Base-by-base conservation (phyloP, 768 basidiomycete species). In the Auriscalpium vulgare region DNA sequence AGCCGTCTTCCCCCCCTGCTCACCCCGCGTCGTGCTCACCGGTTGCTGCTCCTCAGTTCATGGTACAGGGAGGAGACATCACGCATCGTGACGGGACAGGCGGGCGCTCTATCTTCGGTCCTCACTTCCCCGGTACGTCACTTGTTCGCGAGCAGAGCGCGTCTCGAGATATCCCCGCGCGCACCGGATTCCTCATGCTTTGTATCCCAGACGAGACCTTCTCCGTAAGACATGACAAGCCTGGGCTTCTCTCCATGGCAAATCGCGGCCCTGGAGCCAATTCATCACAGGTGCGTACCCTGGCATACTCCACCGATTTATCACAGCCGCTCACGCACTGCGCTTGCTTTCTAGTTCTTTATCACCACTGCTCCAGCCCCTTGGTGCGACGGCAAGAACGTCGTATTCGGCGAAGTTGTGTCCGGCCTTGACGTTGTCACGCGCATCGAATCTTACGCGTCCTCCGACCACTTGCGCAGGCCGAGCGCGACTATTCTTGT, bases 41-140 rank as follows among this genome's bases (percentile, higher is more conserved):
- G 35, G 46, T 34, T 0, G 19, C 11, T 13, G 36, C 10, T 29
- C 8, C 37, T 2, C 57, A 73, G 80, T 90, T 88, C 73, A 92
- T 92, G 90, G 69, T 88, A 47, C 91, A 92, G 68, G 91, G 89
- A 23, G 91, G 91, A 23, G 91, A 94, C 71, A 91, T 92, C 70
- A 90, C 88, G 10, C 75, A 80, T 59, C 81, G 59, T 49, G 61
- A 91, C 59, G 88, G 88, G 13, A 91, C 87, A 0, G 88, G 91
- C 37, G 88, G 88, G n/a, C 78, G 84, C 68, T 91, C 88, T 13
- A 91, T 92, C 67, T 95, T 91, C 62, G 92, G 91, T 37, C 77
- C 80, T 56, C 85, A 82, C 66, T 94, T 95, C 70, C 69, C 74
- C 45, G 83, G 88, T 89, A 44, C 49, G 81, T 49, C 16, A 47